Conservation (phyloP, 805 yeast species). For the Henningerozyma blattae region DNA sequence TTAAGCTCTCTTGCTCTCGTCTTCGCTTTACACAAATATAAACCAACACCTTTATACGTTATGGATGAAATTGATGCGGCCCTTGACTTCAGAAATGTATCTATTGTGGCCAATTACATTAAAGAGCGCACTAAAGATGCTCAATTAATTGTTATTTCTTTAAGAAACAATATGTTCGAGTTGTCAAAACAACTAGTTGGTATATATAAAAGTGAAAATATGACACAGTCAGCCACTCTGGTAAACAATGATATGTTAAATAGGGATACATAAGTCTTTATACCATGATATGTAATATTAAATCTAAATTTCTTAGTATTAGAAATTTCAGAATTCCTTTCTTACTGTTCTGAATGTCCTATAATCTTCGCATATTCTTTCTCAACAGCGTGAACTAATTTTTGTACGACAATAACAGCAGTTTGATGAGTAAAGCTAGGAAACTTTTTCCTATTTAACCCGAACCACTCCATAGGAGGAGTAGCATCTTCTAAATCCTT, state of each 20-base stretch:
- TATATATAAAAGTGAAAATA: conserved; percentile 83
- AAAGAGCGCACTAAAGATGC: conserved; percentile 93
- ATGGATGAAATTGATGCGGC: conserved; percentile 99
- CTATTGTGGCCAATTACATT: conserved; percentile 94
- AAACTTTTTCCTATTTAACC: conserved; percentile 73
- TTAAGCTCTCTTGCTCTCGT: conserved; percentile 89
- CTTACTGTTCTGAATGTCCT: conserved; percentile 13
- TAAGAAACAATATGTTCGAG: conserved; percentile 96
- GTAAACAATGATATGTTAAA: conserved; percentile 45
- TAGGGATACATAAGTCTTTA: too few species aligned
- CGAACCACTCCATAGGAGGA: conserved; percentile 98
- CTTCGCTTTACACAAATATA: conserved; percentile 89
- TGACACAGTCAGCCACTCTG: conserved; percentile 75
- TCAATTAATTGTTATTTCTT: conserved; percentile 88
- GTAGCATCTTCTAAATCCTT: conserved; percentile 93
- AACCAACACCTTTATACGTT: conserved; percentile 93
- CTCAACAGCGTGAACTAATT: conserved; percentile 56
- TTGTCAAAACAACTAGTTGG: conserved; percentile 91
- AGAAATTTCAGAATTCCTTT: neutral
- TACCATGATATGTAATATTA: neutral
- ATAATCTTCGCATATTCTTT: conserved; percentile 31
- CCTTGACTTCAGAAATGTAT: conserved; percentile 89
- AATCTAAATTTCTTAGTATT: neutral
- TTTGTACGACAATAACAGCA: conserved; percentile 62
- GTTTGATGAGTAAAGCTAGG: conserved; percentile 82